A percentile compares a stretch with the other conserved stretches of the same genome.
Conservation (phyloP, 208 protist genomes). For the Acanthamoeba triangularis region DNA sequence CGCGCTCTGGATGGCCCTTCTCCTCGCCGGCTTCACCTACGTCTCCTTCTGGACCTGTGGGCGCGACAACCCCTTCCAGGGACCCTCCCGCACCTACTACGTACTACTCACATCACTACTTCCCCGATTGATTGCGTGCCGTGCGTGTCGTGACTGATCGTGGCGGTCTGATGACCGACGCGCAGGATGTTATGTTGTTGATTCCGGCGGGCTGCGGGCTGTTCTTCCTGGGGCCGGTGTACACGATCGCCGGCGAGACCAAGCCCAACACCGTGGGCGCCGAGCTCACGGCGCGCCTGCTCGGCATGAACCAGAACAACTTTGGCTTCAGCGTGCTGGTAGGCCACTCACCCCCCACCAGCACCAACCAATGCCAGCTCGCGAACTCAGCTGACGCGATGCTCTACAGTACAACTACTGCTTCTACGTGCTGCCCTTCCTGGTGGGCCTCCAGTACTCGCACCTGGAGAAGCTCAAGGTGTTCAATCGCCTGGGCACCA, state of each 20-base stretch:
- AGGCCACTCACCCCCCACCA: background rate
- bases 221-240: slow-evolving; percentile 68
- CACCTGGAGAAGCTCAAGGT: background rate
- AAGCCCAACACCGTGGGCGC: background rate
- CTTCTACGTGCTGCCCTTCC: slow-evolving; percentile 77
- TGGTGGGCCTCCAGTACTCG: slow-evolving; percentile 69
- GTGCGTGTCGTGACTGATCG: background rate
- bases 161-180: background rate
- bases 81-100: slow-evolving; percentile 48
- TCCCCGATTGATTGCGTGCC: background rate
- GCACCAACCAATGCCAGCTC: background rate
- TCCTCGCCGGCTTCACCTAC: slow-evolving; percentile 62
- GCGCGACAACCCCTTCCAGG: slow-evolving; percentile 69
- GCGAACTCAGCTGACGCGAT: background rate
- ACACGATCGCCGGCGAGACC: background rate
- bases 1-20: slow-evolving; percentile 50
- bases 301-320: background rate
- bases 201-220: background rate
- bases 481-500: slow-evolving; percentile 39
- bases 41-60: slow-evolving; percentile 77
- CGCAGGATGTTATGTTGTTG: slow-evolving; percentile 70
- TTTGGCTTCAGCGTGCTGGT: slow-evolving; percentile 26
- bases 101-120: background rate
- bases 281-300: slow-evolving; percentile 7
- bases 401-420: slow-evolving; percentile 48